Conservation (phyloP, 805 yeast genomes). For the Ogataea philodendri region DNA sequence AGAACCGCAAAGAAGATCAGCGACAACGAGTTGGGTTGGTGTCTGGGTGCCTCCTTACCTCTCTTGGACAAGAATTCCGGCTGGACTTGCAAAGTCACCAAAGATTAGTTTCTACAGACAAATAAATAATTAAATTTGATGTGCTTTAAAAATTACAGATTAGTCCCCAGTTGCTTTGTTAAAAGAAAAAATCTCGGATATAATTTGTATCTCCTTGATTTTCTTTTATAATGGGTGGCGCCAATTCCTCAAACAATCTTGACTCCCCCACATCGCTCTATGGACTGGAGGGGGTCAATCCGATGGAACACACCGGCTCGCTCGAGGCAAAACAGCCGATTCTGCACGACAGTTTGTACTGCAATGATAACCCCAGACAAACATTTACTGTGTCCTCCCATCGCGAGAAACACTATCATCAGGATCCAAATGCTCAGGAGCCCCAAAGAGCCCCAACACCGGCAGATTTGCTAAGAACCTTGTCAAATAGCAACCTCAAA, state of each 20-base stretch:
- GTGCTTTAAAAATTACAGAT: neutral
- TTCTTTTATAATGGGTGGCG: no score
- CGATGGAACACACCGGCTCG: slow-evolving; percentile 21
- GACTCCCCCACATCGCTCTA: neutral
- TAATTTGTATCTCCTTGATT: no score
- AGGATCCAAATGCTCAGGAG: neutral
- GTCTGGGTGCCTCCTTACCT: slow-evolving; percentile 96
- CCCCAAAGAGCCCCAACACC: slow-evolving; percentile 15
- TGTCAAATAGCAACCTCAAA: slow-evolving; percentile 43
- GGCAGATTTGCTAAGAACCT: slow-evolving; percentile 19
- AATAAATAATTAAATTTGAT: slow-evolving; percentile 3
- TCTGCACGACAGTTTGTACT: slow-evolving; percentile 29
- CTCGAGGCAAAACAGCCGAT: slow-evolving; percentile 29
- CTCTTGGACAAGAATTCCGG: slow-evolving; percentile 63
- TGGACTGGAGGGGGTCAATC: neutral
- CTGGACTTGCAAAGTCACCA: slow-evolving; percentile 63
- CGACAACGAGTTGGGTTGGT: slow-evolving; percentile 95
- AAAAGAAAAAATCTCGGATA: no score
- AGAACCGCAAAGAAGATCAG: slow-evolving; percentile 89
- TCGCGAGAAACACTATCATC: slow-evolving; percentile 13
- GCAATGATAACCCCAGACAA: slow-evolving; percentile 25
- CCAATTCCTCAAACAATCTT: slow-evolving; percentile 2
- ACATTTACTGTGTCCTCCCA: slow-evolving; percentile 24
- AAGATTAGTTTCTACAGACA: no score
- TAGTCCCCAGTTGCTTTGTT: no score